Percentiles rank a stretch among this genome's conserved stretches.
These are phyloP conservation scores for Firmiana major DNA, from an alignment of 345 rosid species.

Conservation along the genomic window DNA sequence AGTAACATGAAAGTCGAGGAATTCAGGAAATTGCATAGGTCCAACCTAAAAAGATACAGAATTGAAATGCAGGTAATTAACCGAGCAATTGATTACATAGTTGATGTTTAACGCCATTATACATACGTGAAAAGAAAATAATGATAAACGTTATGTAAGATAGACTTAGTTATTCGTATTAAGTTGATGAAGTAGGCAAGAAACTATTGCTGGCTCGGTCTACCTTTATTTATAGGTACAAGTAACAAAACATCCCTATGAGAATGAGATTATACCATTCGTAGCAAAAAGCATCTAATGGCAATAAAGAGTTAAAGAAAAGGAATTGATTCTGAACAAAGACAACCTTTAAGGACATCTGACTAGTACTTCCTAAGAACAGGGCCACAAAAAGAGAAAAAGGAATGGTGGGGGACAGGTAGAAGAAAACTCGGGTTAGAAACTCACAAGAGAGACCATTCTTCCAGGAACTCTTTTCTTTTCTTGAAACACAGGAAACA, in stretches of 20 bases:
- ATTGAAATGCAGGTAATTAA: neutral
- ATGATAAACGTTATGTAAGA: neutral
- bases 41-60: neutral
- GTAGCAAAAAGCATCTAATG: neutral
- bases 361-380: neutral
- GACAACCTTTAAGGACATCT: neutral
- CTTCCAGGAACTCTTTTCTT: neutral
- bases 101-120: neutral
- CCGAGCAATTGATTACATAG: neutral
- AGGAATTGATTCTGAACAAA: neutral
- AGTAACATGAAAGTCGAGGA: neutral
- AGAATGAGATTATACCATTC: neutral
- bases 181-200: neutral
- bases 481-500: neutral
- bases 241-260: neutral
- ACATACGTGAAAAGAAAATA: neutral
- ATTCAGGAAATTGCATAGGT: neutral
- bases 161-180: neutral
- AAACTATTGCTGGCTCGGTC: neutral
- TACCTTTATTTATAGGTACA: neutral
- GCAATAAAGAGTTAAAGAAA: neutral
- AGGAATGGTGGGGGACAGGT: neutral
- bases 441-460: neutral
- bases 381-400: neutral
- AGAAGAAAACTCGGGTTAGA: neutral